These are phyloP conservation scores for Dalbergia cochinchinensis DNA, from an alignment of 306 rosid genomes.

Conservation along the genomic window DNA sequence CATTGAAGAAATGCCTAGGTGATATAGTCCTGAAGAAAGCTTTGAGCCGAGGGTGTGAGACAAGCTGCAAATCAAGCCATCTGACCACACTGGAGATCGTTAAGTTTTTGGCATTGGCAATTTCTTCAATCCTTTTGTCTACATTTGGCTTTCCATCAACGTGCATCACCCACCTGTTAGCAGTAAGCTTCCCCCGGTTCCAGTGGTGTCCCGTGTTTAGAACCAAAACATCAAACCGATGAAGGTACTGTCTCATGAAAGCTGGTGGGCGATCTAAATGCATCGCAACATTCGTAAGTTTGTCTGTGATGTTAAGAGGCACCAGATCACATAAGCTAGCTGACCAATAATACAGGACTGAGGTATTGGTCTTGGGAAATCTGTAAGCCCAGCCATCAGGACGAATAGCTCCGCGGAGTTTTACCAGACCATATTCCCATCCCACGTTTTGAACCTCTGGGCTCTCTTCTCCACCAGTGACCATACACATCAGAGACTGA, in stretches of 20 bases:
- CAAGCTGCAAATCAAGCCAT: conserved; percentile 87
- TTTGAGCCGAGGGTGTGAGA: conserved; percentile 68
- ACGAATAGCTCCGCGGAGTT: conserved; percentile 83
- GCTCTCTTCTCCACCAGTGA: conserved; percentile 75
- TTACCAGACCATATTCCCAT: conserved; percentile 76
- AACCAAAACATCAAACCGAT: conserved; percentile 76
- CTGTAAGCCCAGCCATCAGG: conserved; percentile 98
- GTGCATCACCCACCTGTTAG: conserved; percentile 85
- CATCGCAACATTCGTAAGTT: conserved; percentile 71
- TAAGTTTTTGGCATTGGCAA: conserved; percentile 74
- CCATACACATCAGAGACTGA: conserved; percentile 96
- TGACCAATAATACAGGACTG: conserved; percentile 94
- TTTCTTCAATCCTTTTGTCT: conserved; percentile 62
- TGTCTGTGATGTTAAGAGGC: conserved; percentile 67
- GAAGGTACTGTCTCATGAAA: conserved; percentile 72
- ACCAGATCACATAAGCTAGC: conserved; percentile 84
- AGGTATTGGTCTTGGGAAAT: conserved; percentile 79
- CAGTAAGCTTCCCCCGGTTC: conserved; percentile 85
- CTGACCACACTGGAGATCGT: conserved; percentile 67
- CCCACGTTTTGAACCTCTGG: conserved; percentile 81
- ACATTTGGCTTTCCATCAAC: conserved; percentile 71
- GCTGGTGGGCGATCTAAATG: conserved; percentile 94
- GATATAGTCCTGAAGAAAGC: conserved; percentile 91
- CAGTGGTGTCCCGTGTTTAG: conserved; percentile 98
- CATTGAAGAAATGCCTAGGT: conserved; percentile 82